Evolutionary conservation across 2,329 filamentous ascomycete genomes (phyloP).

Genomic region (Fusarium abutilonis): DNA sequence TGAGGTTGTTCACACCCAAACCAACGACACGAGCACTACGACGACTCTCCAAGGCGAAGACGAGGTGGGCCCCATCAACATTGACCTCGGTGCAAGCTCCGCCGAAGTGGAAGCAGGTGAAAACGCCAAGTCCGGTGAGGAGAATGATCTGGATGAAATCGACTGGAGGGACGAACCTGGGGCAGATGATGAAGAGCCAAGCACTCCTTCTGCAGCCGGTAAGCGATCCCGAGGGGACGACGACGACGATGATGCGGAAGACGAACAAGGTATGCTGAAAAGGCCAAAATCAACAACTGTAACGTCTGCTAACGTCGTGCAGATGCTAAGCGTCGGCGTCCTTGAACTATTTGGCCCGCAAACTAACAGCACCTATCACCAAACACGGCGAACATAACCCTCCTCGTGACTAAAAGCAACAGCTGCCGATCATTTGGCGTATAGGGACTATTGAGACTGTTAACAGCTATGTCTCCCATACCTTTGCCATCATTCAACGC

Average conservation of each 20-base stretch:
- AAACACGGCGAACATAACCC: constrained; percentile 10
- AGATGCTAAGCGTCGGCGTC: constrained; percentile 64
- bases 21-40: constrained; percentile 46
- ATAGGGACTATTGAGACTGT: not conserved
- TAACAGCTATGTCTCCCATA: not conserved
- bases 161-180: constrained; percentile 47
- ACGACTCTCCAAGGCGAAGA: constrained; percentile 49
- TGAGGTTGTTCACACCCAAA: constrained; percentile 23
- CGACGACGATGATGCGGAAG: constrained; percentile 47
- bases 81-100: constrained; percentile 39
- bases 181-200: constrained; percentile 33
- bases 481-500: constrained; percentile 6
- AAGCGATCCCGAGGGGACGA: constrained; percentile 46
- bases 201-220: constrained; percentile 36
- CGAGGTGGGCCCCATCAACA: constrained; percentile 41
- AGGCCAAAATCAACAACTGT: not conserved
- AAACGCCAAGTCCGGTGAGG: constrained; percentile 22
- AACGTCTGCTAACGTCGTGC: constrained; percentile 46
- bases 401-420: constrained; percentile 20
- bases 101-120: constrained; percentile 39
- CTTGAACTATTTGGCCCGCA: constrained; percentile 36
- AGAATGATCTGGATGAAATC: constrained; percentile 44
- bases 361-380: constrained; percentile 33
- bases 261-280: constrained; percentile 46
- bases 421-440: constrained; percentile 17